Evolutionary conservation across 2,329 filamentous ascomycete genomes (phyloP), one percentile per base, ranked within the genome.

Genomic region (Fusarium hainanense): DNA sequence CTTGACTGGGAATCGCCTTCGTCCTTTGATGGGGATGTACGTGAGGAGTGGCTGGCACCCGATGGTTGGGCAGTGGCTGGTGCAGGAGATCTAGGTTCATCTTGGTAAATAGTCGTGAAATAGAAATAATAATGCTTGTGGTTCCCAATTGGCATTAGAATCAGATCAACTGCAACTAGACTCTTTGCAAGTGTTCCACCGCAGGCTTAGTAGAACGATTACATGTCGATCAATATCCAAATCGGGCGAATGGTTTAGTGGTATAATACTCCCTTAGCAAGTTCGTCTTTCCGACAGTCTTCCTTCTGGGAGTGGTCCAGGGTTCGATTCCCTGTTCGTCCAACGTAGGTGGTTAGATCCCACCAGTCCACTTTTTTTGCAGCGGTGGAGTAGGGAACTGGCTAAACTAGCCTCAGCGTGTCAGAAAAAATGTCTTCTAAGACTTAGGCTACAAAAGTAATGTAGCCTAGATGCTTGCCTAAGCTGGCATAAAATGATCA

Each of bases 151-250:
- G 10, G 6, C 10, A n/a, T 37, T 3, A 4, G 0, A 37, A 5
- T 11, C 2, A 6, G 18, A 37, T 12, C 1, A 7, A 4, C 6
- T n/a, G 34, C 7, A 12, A n/a, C 6, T 7, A 7, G 6, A n/a
- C 9, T 11, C 10, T 37, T 1, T 37, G 34, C 16, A 10, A 18
- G 9, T 37, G 5, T 37, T 18, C 3, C 4, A 5, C 0, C 9
- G 1, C 16, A 18, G 16, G 5, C 11, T 11, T 37, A 37, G 16
- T 37, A 37, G 9, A 1, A 37, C 16, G 0, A 37, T 37, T 37
- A 18, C 10, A 37, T n/a, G 34, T 12, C 9, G 34, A 37, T n/a
- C 18, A 12, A 37, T n/a, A 37, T 37, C 34, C 34, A n/a, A 37
- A 37, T 37, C 34, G 34, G 34, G 34, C 34, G 34, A 37, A 37